These are phyloP conservation scores for Vaccinium darrowii DNA, from an alignment of 148 eudicot genomes.

Conservation along the genomic window DNA sequence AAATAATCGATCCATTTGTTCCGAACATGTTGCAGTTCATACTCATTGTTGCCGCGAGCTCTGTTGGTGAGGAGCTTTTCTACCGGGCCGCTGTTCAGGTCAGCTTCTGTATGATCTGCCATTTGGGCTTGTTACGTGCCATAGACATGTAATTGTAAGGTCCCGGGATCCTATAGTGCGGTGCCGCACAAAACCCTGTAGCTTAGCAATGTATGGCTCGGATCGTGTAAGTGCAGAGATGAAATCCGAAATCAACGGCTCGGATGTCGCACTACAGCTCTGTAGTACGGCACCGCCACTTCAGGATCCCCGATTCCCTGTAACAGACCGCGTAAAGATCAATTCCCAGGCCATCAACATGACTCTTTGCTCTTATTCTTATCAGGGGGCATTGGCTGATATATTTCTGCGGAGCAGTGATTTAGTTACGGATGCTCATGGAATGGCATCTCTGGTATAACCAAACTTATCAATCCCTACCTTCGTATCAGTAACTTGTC, in stretches of 20 bases:
- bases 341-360: not conserved
- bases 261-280: too few species aligned
- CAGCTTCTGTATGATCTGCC: slow-evolving; percentile 8
- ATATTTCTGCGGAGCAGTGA: slow-evolving; percentile 69
- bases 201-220: too few species aligned
- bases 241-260: too few species aligned
- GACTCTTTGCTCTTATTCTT: not conserved
- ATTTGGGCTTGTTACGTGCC: not conserved
- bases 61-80: slow-evolving; percentile 98
- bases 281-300: too few species aligned
- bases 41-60: slow-evolving; percentile 92
- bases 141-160: too few species aligned
- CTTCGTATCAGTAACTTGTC: not conserved
- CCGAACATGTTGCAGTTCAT: slow-evolving; percentile 55
- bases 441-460: slow-evolving; percentile 87
- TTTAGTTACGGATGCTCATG: slow-evolving; percentile 68
- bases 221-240: too few species aligned
- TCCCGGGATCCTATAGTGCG: too few species aligned
- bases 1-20: slow-evolving; percentile 18
- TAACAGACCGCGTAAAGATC: not conserved
- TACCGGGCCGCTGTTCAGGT: slow-evolving; percentile 99
- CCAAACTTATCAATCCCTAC: not conserved
- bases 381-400: slow-evolving; percentile 89
- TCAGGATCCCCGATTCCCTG: too few species aligned
- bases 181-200: too few species aligned